Evolutionary conservation across 306 rosid genomes (phyloP).

Genomic region (Trifolium fragiferum): DNA sequence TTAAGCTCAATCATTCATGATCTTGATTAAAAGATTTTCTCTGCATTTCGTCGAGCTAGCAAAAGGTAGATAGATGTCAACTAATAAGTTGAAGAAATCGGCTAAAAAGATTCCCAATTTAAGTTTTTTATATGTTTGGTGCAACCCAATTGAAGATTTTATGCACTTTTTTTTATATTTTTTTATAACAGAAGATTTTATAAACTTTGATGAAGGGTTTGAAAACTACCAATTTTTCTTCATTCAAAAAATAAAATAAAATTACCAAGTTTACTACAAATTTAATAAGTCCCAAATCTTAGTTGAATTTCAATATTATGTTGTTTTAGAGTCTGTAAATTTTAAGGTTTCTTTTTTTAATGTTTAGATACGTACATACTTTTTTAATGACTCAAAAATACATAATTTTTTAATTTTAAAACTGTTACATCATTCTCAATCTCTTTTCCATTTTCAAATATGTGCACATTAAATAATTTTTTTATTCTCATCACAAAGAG

Average conservation of each 20-base stretch:
- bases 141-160: constrained; percentile 3
- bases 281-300: background rate
- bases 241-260: too few species aligned
- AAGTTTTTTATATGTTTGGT: background rate
- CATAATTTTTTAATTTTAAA: background rate
- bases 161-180: too few species aligned
- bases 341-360: background rate
- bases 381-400: background rate
- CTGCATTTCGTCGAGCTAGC: background rate
- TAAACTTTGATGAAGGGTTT: background rate
- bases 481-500: background rate
- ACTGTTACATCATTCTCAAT: background rate
- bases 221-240: background rate
- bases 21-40: constrained; percentile 15
- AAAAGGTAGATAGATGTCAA: constrained; percentile 34
- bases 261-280: background rate
- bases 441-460: background rate
- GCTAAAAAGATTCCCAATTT: background rate
- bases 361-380: background rate
- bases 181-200: constrained; percentile 2
- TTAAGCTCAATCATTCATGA: background rate
- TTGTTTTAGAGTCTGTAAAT: background rate
- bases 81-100: constrained; percentile 23
- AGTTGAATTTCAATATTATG: background rate
- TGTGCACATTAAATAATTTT: background rate